Conservation (phyloP, 2,329 filamentous ascomycete species). For the Nothomitra cinnamomea region DNA sequence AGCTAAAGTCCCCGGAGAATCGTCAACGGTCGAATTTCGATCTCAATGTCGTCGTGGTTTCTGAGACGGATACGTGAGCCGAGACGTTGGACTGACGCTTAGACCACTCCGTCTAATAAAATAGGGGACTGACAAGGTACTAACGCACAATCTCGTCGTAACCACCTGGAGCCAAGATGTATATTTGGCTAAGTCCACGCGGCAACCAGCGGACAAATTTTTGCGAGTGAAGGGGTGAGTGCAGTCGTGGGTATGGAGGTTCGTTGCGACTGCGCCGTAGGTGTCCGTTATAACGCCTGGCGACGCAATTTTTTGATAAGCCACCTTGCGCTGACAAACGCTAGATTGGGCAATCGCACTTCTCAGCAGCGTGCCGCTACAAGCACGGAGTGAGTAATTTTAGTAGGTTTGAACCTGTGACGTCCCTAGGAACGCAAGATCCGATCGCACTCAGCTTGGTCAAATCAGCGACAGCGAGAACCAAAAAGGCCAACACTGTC, state of each 20-base stretch:
- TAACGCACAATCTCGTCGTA: background rate
- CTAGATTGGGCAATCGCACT: background rate
- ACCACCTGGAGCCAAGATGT: background rate
- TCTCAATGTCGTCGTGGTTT: background rate
- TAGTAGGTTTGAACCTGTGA: background rate
- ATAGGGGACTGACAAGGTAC: background rate
- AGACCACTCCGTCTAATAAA: background rate
- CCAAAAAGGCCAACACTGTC: too few relatives aligned
- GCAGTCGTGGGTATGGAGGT: background rate
- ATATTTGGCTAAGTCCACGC: background rate
- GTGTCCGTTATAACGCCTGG: background rate
- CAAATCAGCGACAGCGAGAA: too few relatives aligned
- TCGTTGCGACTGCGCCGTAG: background rate
- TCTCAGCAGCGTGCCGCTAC: background rate
- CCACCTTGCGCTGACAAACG: background rate
- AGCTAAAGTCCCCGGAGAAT: background rate
- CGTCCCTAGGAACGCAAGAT: background rate
- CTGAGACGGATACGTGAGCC: background rate
- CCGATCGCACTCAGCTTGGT: too few relatives aligned
- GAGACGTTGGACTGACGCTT: background rate
- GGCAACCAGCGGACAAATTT: background rate
- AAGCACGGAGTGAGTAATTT: background rate
- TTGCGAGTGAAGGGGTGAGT: background rate
- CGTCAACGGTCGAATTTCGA: background rate
- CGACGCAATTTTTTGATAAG: conserved; percentile 1